phyloP scores from a whole-genome alignment of 23 red algal genomes.

The Gracilaria domingensis region DNA sequence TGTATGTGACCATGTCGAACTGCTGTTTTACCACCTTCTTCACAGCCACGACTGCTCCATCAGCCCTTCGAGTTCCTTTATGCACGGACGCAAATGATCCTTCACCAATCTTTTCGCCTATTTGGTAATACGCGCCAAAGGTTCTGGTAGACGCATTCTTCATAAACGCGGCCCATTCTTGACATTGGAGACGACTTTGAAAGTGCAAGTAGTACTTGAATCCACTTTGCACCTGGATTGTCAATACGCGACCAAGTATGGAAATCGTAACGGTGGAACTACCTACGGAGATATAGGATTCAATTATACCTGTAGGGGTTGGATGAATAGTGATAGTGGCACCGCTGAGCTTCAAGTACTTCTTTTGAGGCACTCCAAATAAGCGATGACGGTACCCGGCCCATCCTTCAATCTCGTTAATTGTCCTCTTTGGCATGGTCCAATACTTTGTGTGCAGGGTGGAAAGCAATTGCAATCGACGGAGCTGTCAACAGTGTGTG shows the following conservation, averaged over 20 bases:
- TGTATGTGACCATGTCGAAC: slow-evolving; percentile 36
- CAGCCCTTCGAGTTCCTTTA: slow-evolving; percentile 27
- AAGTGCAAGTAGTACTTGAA: slow-evolving; percentile 35
- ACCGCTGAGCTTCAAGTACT: slow-evolving; percentile 15
- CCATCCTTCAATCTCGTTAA: slow-evolving; percentile 25
- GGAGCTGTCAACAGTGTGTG: background rate
- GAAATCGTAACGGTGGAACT: background rate
- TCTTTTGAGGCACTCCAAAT: slow-evolving; percentile 29
- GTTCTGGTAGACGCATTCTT: slow-evolving; percentile 12
- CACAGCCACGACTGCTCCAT: slow-evolving; percentile 35
- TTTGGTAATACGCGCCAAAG: slow-evolving; percentile 19
- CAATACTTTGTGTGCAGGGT: background rate
- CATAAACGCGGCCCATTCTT: slow-evolving; percentile 33
- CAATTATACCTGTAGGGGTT: slow-evolving; percentile 9
- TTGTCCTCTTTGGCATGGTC: background rate
- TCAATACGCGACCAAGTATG: slow-evolving; percentile 15
- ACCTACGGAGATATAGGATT: background rate
- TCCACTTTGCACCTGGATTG: slow-evolving; percentile 16
- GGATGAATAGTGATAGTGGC: slow-evolving; percentile 20
- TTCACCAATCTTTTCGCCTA: slow-evolving; percentile 63
- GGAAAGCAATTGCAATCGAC: background rate
- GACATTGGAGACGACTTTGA: background rate
- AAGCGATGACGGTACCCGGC: slow-evolving; percentile 18
- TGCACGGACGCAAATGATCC: slow-evolving; percentile 66
- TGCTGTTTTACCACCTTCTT: slow-evolving; percentile 44